These are phyloP conservation scores for Xylariaceae sp. DNA, from an alignment of 2,329 filamentous ascomycete genomes.

Conservation along the genomic window DNA sequence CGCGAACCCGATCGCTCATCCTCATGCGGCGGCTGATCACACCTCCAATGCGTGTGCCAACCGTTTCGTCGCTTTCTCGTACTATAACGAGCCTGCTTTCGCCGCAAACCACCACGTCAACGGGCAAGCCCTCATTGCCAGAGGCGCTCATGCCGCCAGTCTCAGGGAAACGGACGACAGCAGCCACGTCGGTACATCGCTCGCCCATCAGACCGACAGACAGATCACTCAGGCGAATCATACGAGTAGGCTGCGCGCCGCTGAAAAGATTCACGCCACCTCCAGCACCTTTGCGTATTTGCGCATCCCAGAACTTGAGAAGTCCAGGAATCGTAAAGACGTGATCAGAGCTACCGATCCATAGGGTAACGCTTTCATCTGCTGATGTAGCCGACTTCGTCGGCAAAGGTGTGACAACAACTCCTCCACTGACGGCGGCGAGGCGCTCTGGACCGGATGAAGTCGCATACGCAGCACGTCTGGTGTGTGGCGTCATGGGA, in stretches of 20 bases:
- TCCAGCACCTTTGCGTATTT: constrained; percentile 47
- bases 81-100: constrained; percentile 53
- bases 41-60: constrained; percentile 40
- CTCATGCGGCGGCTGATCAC: constrained; percentile 31
- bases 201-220: constrained; percentile 52
- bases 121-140: constrained; percentile 38
- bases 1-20: constrained; percentile 36
- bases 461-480: constrained; percentile 47
- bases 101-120: constrained; percentile 51
- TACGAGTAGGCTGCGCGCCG: constrained; percentile 49
- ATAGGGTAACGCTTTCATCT: constrained; percentile 52
- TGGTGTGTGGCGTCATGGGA: constrained; percentile 59
- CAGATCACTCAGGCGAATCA: constrained; percentile 51
- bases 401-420: constrained; percentile 45
- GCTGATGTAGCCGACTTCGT: constrained; percentile 39
- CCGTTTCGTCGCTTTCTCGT: constrained; percentile 47
- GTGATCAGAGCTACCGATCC: constrained; percentile 52
- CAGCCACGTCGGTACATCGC: constrained; percentile 47
- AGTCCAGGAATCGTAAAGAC: constrained; percentile 53
- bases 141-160: constrained; percentile 24
- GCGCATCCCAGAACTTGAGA: constrained; percentile 55
- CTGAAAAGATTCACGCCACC: constrained; percentile 52
- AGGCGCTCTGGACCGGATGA: constrained; percentile 47
- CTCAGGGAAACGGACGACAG: constrained; percentile 37
- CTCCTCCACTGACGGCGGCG: constrained; percentile 47